phyloP scores from a whole-genome alignment of 768 basidiomycete genomes.

The Trametes sanguinea region DNA sequence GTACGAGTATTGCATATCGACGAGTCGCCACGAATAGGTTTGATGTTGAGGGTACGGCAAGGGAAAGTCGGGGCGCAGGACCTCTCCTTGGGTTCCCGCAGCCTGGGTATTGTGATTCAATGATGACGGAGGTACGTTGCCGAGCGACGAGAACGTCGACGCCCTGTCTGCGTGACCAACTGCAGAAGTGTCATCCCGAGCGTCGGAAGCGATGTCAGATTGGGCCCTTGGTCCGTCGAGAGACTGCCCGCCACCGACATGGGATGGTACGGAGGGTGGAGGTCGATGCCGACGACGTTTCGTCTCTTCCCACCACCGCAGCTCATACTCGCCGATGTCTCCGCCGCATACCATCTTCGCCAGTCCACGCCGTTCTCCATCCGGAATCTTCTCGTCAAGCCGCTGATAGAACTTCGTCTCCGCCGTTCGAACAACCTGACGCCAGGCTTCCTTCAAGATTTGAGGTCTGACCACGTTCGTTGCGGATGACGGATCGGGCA shows the following conservation, averaged over 20 bases:
- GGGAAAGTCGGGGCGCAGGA: neutral
- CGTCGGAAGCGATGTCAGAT: no score
- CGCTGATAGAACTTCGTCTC: constrained; percentile 10
- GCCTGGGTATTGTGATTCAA: no score
- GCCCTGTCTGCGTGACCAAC: no score
- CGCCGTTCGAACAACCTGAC: constrained; percentile 4
- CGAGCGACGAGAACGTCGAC: no score
- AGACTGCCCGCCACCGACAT: no score
- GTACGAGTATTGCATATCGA: neutral
- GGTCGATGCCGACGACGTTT: no score
- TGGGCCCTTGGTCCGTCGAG: no score
- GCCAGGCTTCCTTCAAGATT: constrained; percentile 22
- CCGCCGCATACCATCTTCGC: constrained; percentile 9
- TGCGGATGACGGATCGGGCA: neutral
- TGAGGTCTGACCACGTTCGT: neutral
- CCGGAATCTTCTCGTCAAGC: neutral
- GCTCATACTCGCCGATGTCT: constrained; percentile 2
- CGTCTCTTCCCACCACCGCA: constrained; percentile 8
- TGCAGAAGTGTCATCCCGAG: no score
- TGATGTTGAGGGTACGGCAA: constrained; percentile 7
- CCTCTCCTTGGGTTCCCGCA: no score
- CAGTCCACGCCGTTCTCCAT: neutral
- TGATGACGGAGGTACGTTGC: no score
- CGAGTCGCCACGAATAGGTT: constrained; percentile 8
- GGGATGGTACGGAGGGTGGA: no score